These are phyloP conservation scores for Pseudoscleropodium purum DNA, from an alignment of 225 moss, liverwort and hornwort species.

Conservation along the genomic window DNA sequence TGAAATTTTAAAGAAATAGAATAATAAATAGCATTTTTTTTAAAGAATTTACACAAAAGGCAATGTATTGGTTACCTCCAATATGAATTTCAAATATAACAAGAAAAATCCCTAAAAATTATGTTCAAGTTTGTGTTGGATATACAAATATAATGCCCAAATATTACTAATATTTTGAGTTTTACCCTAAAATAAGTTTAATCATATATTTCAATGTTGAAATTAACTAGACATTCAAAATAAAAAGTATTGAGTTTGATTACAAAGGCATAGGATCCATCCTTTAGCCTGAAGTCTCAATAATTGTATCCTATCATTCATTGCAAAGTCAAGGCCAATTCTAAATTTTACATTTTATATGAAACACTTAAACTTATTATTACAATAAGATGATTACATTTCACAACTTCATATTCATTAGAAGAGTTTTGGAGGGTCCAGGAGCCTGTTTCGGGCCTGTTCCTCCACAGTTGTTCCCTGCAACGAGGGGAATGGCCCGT, in stretches of 20 bases:
- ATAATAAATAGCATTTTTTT: background rate
- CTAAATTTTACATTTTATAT: background rate
- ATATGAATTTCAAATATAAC: background rate
- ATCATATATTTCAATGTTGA: background rate
- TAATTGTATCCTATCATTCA: background rate
- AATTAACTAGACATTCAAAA: background rate
- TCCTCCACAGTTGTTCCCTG: too few species aligned
- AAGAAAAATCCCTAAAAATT: background rate
- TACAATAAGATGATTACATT: background rate
- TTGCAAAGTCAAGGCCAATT: background rate
- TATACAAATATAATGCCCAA: rapidly evolving
- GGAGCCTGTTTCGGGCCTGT: too few species aligned
- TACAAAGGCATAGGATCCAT: background rate
- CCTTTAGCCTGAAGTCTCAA: background rate
- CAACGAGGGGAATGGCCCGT: too few species aligned
- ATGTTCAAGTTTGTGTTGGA: background rate
- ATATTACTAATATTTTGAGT: rapidly evolving
- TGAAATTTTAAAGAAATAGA: too few species aligned
- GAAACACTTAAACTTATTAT: background rate
- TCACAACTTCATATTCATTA: background rate
- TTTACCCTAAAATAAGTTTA: background rate
- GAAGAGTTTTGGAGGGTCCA: too few species aligned
- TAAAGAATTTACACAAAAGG: too few species aligned
- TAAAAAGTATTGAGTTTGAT: background rate
- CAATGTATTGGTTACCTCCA: rapidly evolving